phyloP scores from a whole-genome alignment of 2,329 filamentous ascomycete genomes.

The Thielaviopsis euricoi region DNA sequence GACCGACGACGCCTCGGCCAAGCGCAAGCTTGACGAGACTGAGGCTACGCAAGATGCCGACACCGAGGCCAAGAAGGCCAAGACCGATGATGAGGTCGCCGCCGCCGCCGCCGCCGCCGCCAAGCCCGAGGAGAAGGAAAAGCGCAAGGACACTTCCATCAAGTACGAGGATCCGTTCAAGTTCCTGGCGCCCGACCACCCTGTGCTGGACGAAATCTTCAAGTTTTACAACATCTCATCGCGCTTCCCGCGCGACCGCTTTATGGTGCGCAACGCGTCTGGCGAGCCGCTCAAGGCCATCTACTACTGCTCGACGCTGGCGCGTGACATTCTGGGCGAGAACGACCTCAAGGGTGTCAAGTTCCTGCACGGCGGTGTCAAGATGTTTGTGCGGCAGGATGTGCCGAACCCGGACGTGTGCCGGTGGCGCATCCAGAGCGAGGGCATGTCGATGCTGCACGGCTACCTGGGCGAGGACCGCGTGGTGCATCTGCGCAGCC shows the following conservation, averaged over 20 bases:
- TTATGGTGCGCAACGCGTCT: conserved; percentile 86
- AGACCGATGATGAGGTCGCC: conserved; percentile 12
- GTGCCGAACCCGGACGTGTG: conserved; percentile 74
- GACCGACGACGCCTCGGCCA: conserved; percentile 13
- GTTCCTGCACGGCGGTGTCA: conserved; percentile 91
- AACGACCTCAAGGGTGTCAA: conserved; percentile 88
- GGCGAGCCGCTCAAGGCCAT: conserved; percentile 85
- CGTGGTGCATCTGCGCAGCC: conserved; percentile 56
- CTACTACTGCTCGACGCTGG: conserved; percentile 81
- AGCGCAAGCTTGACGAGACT: conserved; percentile 21
- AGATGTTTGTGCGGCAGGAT: conserved; percentile 98
- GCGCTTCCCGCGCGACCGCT: conserved; percentile 77
- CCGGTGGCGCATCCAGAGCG: conserved; percentile 87
- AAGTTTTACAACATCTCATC: conserved; percentile 71
- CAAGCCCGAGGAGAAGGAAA: background rate
- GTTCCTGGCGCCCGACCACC: conserved; percentile 59
- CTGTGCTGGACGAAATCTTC: conserved; percentile 61
- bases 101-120: background rate
- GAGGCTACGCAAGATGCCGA: conserved; percentile 21
- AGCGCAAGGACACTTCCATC: conserved; percentile 29
- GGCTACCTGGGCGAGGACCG: conserved; percentile 72
- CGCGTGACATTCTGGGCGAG: conserved; percentile 66
- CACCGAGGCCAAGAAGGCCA: conserved; percentile 21
- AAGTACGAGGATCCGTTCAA: conserved; percentile 76
- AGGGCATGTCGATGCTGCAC: conserved; percentile 81